Base-by-base conservation (phyloP, 495 filamentous ascomycete species). In the Aspergillus conjunctus region DNA sequence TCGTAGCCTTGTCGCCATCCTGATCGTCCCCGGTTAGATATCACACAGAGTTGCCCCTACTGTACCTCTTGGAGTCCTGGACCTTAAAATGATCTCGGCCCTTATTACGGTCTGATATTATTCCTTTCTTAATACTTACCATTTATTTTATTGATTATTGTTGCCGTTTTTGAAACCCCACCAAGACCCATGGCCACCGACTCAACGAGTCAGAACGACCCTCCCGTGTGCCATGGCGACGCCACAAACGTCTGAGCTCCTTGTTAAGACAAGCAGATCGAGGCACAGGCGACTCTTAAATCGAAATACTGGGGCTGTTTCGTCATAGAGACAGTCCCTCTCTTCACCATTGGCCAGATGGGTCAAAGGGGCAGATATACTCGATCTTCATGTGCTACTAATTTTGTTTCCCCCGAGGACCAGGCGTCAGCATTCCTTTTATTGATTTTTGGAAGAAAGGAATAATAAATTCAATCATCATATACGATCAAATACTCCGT, bases 161-260 rank as follows among this genome's bases (percentile, higher is more conserved):
- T 26, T 30, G 26, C 26, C 14, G 31, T 51, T 26, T 21, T 21
- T 49, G 20, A 51, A 32, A 21, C 32, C 49, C 49, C 49, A 20
- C 30, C 17, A 11, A 8, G 14, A 31, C 7, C 49, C 12, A 51
- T 32, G 26, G 49, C 30, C 21, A 51, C 7, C 22, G 21, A 51
- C 15, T 32, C 49, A 51, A 51, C 30, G 49, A 51, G 26, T 34
- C 22, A 18, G 37, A 41, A 48, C 33, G 34, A 44, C 31, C n/a
- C 20, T 51, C 20, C 62, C 62, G 54, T 50, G 58, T 58, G 62
- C 62, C 62, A 37, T 58, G 53, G 31, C 44, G 54, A 57, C 62
- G 58, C 62, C 58, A 65, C 62, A 50, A 61, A 48, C 58, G 62
- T 48, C 62, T 65, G 58, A 58, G 37, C 46, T 54, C 59, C 49